Evolutionary conservation across 1,284 basidiomycete species (phyloP), one percentile per base, ranked within the genome.

Genomic region (Puccinia sorghi): DNA sequence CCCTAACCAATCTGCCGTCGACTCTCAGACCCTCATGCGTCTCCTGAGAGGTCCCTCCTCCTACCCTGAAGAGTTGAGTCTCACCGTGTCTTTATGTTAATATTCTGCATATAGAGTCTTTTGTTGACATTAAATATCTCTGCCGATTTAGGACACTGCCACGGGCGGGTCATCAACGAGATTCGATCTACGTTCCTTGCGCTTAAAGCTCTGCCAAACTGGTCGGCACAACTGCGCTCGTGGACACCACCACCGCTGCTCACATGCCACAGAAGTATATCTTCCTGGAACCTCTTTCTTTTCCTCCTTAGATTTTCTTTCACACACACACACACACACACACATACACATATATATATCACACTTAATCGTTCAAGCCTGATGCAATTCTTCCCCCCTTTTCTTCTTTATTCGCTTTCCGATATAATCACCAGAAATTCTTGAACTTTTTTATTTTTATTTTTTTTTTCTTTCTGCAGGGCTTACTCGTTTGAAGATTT

Each of bases 11-110:
- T 25, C 48, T 9, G 15, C 52, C 32, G 39, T 54, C 52, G 56
- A 72, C 48, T 52, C 59, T 41, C 17, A 61, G 22, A 61, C 59
- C 32, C 59, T 74, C 48, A 64, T 64, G 41, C 59, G 61, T 11
- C 27, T 74, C 41, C 61, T 74, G 25, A 64, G 72, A 64, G 72
- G 72, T 1, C 72, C 72, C 12, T 74, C 72, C n/a, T 64, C 72
- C 64, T 74, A 74, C 46, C 72, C 72, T 32, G 32, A 46, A 5
- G 59, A 74, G 72, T 74, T 71, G 27, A 57, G 52, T 72, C 52
- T 37, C 25, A 3, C 25, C 15, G 3, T 20, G 17, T 32, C 22
- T 25, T 25, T 25, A 6, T n/a, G 20, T 54, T 17, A n/a, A 54
- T 17, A n/a, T 7, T 8, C 20, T 32, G 7, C 27, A 27, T 2